Base-by-base conservation (phyloP, 192 early-diverging fungal species). In the Entophlyctis luteolus region DNA sequence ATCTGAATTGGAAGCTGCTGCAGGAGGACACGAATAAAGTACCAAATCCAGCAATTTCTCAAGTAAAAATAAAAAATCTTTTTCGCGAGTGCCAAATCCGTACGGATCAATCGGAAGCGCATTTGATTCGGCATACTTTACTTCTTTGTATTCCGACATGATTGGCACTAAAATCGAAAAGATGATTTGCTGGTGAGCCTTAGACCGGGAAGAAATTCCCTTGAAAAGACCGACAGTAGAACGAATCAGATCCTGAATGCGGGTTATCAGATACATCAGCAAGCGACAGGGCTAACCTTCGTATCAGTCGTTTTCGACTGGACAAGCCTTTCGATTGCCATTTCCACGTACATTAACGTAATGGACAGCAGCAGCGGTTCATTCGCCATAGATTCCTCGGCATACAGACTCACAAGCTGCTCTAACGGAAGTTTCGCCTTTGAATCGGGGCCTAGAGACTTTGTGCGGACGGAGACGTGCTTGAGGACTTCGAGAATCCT, bases 391-490 rank as follows among this genome's bases (percentile, higher is more conserved):
- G 39, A 42, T 8, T 8, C n/a, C 27, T 65, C 58, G 25, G 6
- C 6, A 6, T 27, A 36, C 8, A 57, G 25, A 16, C 20, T 45
- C 18, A 87, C 88, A 49, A 88, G 81, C 16, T 80, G 75, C 1
- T 93, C 36, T 1, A 98, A 72, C 18, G 84, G n/a, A 2, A 72
- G 62, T 0, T 85, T 68, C 12, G 92, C 93, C 10, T 93, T 69
- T 36, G 74, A 76, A 1, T 63, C 59, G n/a, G n/a, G n/a, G 0
- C 75, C 69, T 50, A 82, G 84, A 4, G 87, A 65, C 45, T 90
- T 88, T 38, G 91, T 76, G 42, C 94, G 86, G 65, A 90, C 92
- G 65, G 90, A 94, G 60, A 98, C 84, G 62, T 98, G 95, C 6
- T 81, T 76, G 5, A 91, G 79, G 23, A 98, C 80, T 6, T 70